phyloP scores from a whole-genome alignment of 2,329 filamentous ascomycete genomes.

The Fonsecaea multimorphosa region DNA sequence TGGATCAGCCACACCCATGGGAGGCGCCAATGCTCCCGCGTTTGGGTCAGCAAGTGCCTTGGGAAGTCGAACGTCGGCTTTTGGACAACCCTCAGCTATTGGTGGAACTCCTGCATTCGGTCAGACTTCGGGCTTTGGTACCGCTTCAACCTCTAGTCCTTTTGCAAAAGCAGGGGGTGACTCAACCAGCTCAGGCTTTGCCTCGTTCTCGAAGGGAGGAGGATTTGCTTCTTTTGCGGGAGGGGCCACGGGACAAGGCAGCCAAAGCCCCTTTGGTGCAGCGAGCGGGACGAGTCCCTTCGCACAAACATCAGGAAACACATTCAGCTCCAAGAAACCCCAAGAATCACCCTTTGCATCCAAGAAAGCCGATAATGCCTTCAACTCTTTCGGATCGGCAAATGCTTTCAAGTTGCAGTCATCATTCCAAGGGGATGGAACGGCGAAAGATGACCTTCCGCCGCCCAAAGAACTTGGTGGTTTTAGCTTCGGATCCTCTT shows the following conservation, averaged over 20 bases:
- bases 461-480: constrained; percentile 44
- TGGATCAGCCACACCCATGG: constrained; percentile 43
- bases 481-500: constrained; percentile 49
- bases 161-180: constrained; percentile 31
- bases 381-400: constrained; percentile 26
- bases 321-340: constrained; percentile 26
- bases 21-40: constrained; percentile 35
- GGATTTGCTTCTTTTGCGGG: constrained; percentile 38
- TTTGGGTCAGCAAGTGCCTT: constrained; percentile 48
- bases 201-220: constrained; percentile 40
- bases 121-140: constrained; percentile 29
- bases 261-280: constrained; percentile 42
- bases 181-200: constrained; percentile 38
- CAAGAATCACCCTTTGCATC: constrained; percentile 44
- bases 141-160: constrained; percentile 26
- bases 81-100: constrained; percentile 43
- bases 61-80: constrained; percentile 42
- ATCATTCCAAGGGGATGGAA: constrained; percentile 53
- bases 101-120: constrained; percentile 33
- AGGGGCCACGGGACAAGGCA: constrained; percentile 28
- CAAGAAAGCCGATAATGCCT: constrained; percentile 34
- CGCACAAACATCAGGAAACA: constrained; percentile 36
- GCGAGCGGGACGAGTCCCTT: constrained; percentile 40
- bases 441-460: constrained; percentile 48
- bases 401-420: constrained; percentile 52